Evolutionary conservation across 768 basidiomycete species (phyloP).

Genomic region (Agaricus sinodeliciosus): DNA sequence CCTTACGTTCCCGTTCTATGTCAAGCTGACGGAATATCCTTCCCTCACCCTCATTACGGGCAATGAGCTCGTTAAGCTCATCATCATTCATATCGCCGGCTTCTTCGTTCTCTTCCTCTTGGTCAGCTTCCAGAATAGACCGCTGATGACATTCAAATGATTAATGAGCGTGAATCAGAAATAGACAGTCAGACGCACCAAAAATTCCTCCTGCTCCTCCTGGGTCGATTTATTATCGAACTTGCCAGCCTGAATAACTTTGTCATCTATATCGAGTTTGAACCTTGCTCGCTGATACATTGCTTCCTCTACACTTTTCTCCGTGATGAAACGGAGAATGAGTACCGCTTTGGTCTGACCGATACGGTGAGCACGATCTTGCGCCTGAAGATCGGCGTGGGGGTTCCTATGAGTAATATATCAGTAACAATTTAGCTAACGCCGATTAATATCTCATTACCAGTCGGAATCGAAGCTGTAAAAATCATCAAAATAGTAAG

Average conservation of each 20-base stretch:
- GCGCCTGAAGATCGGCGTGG: constrained; percentile 97
- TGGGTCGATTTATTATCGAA: constrained; percentile 99
- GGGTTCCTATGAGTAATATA: constrained; percentile 59
- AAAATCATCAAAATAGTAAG: constrained; percentile 10
- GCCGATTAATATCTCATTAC: neutral
- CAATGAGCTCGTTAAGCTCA: constrained; percentile 89
- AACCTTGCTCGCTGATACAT: constrained; percentile 93
- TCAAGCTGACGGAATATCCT: constrained; percentile 81
- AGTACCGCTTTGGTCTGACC: constrained; percentile 98
- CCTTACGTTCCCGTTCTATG: constrained; percentile 64
- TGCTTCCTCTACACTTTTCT: constrained; percentile 97
- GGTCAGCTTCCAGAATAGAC: constrained; percentile 84
- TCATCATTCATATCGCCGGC: constrained; percentile 91
- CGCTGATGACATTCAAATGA: constrained; percentile 41
- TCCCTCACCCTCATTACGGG: constrained; percentile 76
- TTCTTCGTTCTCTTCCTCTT: constrained; percentile 86
- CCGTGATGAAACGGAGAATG: constrained; percentile 94
- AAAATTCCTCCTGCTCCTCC: constrained; percentile 93
- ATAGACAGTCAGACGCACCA: constrained; percentile 46
- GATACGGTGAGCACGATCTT: constrained; percentile 99
- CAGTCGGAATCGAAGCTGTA: constrained; percentile 76
- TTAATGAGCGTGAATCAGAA: constrained; percentile 1
- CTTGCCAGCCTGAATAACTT: constrained; percentile 98
- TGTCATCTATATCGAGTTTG: constrained; percentile 98
- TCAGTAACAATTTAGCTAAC: constrained; percentile 21